Evolutionary conservation across 148 eudicot species (phyloP).

Genomic region (Nyssa sinensis): DNA sequence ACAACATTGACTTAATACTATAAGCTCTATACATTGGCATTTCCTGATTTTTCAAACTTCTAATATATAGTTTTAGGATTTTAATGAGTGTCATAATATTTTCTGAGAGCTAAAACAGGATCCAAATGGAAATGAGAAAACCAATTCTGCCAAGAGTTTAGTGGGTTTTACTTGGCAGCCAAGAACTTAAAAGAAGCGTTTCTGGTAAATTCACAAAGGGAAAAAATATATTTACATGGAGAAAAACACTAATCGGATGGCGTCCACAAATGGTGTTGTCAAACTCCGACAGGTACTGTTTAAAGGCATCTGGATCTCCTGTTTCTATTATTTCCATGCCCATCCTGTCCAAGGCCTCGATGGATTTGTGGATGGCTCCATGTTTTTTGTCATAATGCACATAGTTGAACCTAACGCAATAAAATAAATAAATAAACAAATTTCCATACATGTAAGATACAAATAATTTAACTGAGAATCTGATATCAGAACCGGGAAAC

Average conservation of each 20-base stretch:
- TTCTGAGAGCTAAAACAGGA: neutral
- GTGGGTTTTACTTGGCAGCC: neutral
- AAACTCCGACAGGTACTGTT: conserved; percentile 68
- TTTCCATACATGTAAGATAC: neutral
- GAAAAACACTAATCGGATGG: conserved; percentile 90
- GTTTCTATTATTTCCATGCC: conserved; percentile 93
- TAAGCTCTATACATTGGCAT: neutral
- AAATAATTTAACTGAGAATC: neutral
- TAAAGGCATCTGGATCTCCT: conserved; percentile 89
- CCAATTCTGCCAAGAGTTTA: neutral
- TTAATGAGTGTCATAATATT: too few species aligned
- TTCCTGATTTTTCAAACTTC: neutral
- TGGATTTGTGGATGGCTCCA: conserved; percentile 85
- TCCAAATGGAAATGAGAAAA: neutral
- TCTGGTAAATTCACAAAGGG: neutral
- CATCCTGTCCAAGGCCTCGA: conserved; percentile 85
- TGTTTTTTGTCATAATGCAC: conserved; percentile 73
- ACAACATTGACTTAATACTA: neutral
- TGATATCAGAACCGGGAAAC: neutral
- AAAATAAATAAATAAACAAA: neutral
- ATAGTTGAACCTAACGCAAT: conserved; percentile 69
- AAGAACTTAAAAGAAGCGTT: neutral
- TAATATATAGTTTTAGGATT: neutral
- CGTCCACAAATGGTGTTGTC: conserved; percentile 99
- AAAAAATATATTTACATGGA: conserved; percentile 61